A percentile compares a stretch with the other conserved stretches of the same genome.
phyloP scores from a whole-genome alignment of 1,139 yeast genomes.

The Geotrichum europaeum region DNA sequence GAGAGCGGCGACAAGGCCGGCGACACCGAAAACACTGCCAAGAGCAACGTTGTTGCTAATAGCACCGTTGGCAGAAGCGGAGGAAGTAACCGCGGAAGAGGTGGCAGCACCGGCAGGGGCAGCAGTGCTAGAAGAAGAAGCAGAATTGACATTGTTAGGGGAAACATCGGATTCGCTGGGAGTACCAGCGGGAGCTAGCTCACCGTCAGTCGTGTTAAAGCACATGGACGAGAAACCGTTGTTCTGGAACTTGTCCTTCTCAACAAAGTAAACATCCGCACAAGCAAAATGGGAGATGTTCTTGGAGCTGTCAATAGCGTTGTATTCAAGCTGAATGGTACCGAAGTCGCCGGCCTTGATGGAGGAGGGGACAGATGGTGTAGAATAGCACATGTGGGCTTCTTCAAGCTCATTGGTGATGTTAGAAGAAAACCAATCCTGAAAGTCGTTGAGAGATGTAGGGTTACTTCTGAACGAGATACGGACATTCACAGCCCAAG shows the following conservation, averaged over 20 bases:
- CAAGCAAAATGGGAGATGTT: conserved; percentile 40
- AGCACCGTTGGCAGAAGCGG: conserved; percentile 13
- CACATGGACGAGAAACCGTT: conserved; percentile 35
- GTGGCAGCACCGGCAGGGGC: conserved; percentile 21
- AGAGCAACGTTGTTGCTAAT: conserved; percentile 15
- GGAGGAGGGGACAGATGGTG: conserved; percentile 38
- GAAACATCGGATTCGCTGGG: conserved; percentile 20
- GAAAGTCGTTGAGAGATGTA: conserved; percentile 36
- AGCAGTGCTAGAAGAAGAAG: conserved; percentile 20
- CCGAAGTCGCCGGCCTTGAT: conserved; percentile 37
- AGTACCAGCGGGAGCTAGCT: conserved; percentile 24
- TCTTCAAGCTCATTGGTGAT: conserved; percentile 36
- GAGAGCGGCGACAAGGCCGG: conserved; percentile 22
- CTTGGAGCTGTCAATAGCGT: conserved; percentile 35
- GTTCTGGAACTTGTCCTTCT: conserved; percentile 34
- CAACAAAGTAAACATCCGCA: conserved; percentile 39
- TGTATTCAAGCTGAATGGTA: conserved; percentile 39
- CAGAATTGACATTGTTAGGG: conserved; percentile 22
- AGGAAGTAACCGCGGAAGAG: conserved; percentile 22
- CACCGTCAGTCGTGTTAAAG: conserved; percentile 39
- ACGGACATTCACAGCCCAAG: conserved; percentile 37
- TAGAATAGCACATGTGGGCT: conserved; percentile 41
- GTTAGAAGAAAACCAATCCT: conserved; percentile 37
- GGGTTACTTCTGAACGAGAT: conserved; percentile 39
- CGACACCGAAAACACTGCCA: conserved; percentile 19